Conservation (phyloP, 352 stramenopile species). For the Plasmopara viticola region DNA sequence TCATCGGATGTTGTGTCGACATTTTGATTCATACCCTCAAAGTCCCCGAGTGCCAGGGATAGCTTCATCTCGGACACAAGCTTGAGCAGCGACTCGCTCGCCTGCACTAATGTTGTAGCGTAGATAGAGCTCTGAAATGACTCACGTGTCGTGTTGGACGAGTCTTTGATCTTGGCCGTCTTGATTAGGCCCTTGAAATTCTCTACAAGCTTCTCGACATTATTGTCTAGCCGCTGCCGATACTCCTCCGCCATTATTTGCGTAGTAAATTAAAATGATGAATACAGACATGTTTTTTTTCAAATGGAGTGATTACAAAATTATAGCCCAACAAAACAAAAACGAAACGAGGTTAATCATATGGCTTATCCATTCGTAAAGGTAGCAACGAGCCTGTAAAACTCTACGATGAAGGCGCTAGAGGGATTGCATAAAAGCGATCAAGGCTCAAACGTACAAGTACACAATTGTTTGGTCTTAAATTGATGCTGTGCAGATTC, state of each 20-base stretch:
- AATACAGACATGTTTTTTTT: background rate
- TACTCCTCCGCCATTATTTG: constrained; percentile 75
- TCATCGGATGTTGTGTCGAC: constrained; percentile 66
- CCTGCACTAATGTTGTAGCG: constrained; percentile 72
- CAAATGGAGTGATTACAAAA: background rate
- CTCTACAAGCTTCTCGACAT: constrained; percentile 84
- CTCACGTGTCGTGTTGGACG: constrained; percentile 72
- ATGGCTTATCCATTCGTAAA: too few relatives aligned
- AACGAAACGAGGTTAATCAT: too few relatives aligned
- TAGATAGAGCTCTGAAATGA: constrained; percentile 80
- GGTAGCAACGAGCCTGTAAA: too few relatives aligned
- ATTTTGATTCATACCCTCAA: constrained; percentile 84
- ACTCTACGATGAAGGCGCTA: too few relatives aligned
- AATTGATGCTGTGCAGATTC: too few relatives aligned
- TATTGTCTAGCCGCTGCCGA: constrained; percentile 79
- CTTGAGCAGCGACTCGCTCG: constrained; percentile 74
- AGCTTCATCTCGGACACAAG: constrained; percentile 81
- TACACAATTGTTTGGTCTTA: too few relatives aligned
- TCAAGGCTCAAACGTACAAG: too few relatives aligned
- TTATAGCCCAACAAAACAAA: constrained; percentile 18
- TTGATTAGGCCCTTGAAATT: constrained; percentile 84
- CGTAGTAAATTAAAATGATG: background rate
- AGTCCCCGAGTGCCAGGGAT: constrained; percentile 68
- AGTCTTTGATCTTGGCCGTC: constrained; percentile 77
- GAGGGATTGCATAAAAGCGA: too few relatives aligned